Evolutionary conservation across 164 flowering plant genomes (phyloP).

Genomic region (Stephania cephalantha): DNA sequence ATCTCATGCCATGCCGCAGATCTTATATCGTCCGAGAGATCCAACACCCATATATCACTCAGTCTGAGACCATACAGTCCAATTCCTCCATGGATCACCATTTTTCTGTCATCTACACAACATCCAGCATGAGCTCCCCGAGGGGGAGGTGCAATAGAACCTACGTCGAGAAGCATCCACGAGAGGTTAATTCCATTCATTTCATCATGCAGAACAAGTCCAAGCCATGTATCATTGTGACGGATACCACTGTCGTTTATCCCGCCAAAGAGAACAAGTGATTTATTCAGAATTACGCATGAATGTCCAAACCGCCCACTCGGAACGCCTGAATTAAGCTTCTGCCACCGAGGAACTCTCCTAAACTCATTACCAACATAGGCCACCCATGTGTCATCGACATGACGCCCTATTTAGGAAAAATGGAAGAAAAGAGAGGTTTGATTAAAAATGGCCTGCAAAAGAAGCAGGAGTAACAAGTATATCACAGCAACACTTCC

Average conservation of each 20-base stretch:
- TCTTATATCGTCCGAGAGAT: conserved; percentile 44
- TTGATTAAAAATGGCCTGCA: not conserved
- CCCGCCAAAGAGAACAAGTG: conserved; percentile 84
- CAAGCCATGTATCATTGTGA: conserved; percentile 90
- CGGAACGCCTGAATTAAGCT: conserved; percentile 58
- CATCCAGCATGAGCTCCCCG: conserved; percentile 96
- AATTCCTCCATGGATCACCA: conserved; percentile 90
- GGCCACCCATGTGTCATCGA: conserved; percentile 93
- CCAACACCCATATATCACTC: conserved; percentile 77
- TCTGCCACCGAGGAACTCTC: conserved; percentile 54
- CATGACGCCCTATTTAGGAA: conserved; percentile 66
- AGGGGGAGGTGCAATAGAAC: conserved; percentile 54
- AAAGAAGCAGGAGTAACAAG: not conserved
- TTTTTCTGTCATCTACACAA: conserved; percentile 40
- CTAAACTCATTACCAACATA: conserved; percentile 41
- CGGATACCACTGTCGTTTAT: conserved; percentile 80
- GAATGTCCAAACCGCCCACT: conserved; percentile 91
- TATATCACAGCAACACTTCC: not conserved
- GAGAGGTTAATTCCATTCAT: conserved; percentile 38
- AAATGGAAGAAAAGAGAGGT: not conserved
- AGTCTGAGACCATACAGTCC: conserved; percentile 56
- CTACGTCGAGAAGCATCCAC: conserved; percentile 70
- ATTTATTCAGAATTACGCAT: conserved; percentile 50
- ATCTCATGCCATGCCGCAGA: conserved; percentile 63
- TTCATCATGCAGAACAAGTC: conserved; percentile 36